phyloP scores from a whole-genome alignment of 805 yeast genomes.

The Ogataea dorogensis region DNA sequence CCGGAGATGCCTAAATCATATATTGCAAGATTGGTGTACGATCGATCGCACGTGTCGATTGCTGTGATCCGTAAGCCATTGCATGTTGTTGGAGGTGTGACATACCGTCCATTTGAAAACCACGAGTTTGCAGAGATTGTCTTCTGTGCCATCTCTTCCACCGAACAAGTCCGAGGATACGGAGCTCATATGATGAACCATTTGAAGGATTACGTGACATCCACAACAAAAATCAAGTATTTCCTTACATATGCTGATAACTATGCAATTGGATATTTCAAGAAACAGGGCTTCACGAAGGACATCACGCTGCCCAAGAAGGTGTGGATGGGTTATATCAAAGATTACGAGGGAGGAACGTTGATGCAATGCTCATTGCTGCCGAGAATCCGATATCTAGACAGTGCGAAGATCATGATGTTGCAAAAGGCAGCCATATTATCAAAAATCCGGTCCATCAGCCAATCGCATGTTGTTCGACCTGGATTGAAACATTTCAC shows the following conservation, averaged over 20 bases:
- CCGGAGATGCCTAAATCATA: slow-evolving; percentile 99
- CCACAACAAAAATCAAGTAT: slow-evolving; percentile 80
- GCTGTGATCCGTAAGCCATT: slow-evolving; percentile 89
- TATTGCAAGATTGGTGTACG: slow-evolving; percentile 91
- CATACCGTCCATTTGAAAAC: slow-evolving; percentile 89
- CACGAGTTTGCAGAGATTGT: slow-evolving; percentile 97
- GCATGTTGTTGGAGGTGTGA: slow-evolving; percentile 94
- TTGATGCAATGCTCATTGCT: slow-evolving; percentile 96
- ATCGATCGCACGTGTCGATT: slow-evolving; percentile 89
- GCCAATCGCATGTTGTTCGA: slow-evolving; percentile 76
- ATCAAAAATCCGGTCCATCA: slow-evolving; percentile 73
- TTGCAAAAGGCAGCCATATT: slow-evolving; percentile 90
- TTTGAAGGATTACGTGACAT: slow-evolving; percentile 88
- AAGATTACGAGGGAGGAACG: slow-evolving; percentile 98
- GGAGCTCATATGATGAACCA: slow-evolving; percentile 99
- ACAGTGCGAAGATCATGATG: slow-evolving; percentile 78
- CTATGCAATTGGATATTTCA: slow-evolving; percentile 97
- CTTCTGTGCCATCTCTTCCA: slow-evolving; percentile 94
- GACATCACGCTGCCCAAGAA: slow-evolving; percentile 83
- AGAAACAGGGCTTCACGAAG: slow-evolving; percentile 96
- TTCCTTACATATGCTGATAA: slow-evolving; percentile 97
- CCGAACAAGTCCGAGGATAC: slow-evolving; percentile 97
- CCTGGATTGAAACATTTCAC: slow-evolving; percentile 78
- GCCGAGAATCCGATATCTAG: slow-evolving; percentile 84
- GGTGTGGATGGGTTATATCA: slow-evolving; percentile 97